Conservation (phyloP, 106 monocot genomes). For the Xerophyta viscosa region DNA sequence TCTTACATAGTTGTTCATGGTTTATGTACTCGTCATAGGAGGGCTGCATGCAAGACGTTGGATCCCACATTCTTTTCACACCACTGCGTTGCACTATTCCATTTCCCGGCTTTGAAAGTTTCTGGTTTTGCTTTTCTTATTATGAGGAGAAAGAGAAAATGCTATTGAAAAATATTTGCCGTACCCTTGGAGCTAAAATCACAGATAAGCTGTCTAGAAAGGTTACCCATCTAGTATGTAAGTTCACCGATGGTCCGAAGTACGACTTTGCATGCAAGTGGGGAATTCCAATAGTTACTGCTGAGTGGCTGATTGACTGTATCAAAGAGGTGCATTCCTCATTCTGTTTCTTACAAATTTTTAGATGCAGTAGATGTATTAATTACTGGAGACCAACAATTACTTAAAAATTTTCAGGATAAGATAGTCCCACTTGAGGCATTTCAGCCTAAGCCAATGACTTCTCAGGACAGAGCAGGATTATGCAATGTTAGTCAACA, state of each 20-base stretch:
- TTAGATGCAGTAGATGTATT: neutral
- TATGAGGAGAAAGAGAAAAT: constrained; percentile 85
- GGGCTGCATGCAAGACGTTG: constrained; percentile 66
- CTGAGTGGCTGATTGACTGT: constrained; percentile 90
- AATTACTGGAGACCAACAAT: neutral
- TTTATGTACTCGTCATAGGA: constrained; percentile 37
- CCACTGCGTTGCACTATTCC: constrained; percentile 76
- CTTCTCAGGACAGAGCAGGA: constrained; percentile 65
- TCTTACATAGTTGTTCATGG: neutral
- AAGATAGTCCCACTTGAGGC: constrained; percentile 50
- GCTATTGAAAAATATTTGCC: constrained; percentile 73
- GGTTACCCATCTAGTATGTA: constrained; percentile 91
- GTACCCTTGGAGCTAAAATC: constrained; percentile 69
- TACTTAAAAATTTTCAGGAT: constrained; percentile 35
- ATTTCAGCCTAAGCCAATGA: constrained; percentile 62
- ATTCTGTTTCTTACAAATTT: neutral
- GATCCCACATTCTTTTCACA: constrained; percentile 69
- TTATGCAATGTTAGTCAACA: constrained; percentile 69
- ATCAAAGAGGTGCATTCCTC: constrained; percentile 39
- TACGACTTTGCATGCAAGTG: constrained; percentile 77
- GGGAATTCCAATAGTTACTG: constrained; percentile 67
- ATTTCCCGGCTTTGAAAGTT: constrained; percentile 69
- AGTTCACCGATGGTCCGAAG: constrained; percentile 80
- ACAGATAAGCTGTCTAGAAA: constrained; percentile 63
- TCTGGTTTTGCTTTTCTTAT: constrained; percentile 80